A percentile compares a stretch with the other conserved stretches of the same genome.
Evolutionary conservation across 352 stramenopile genomes (phyloP).

Genomic region (Phytophthora multivora): DNA sequence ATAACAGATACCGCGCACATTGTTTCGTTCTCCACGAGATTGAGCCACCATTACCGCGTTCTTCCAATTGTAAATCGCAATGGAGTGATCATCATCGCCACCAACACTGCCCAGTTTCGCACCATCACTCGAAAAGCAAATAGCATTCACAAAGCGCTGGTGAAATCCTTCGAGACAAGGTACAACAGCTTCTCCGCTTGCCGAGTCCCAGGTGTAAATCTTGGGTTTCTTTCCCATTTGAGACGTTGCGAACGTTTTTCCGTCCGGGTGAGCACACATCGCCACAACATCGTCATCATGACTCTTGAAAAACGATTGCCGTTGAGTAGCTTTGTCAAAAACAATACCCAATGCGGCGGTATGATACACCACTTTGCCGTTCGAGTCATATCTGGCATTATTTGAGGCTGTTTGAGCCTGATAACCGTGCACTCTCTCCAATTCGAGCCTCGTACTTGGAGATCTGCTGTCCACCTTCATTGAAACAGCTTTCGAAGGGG

Average conservation of each 20-base stretch:
- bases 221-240: conserved; percentile 86
- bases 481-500: conserved; percentile 56
- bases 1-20: conserved; percentile 56
- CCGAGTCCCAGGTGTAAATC: conserved; percentile 82
- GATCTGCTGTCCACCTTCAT: conserved; percentile 37
- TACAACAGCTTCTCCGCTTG: conserved; percentile 28
- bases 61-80: conserved; percentile 85
- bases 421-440: conserved; percentile 80
- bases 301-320: conserved; percentile 61
- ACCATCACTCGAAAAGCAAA: conserved; percentile 78
- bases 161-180: conserved; percentile 79
- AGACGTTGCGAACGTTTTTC: conserved; percentile 81
- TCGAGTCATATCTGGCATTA: conserved; percentile 72
- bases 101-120: conserved; percentile 73
- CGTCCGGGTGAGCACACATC: conserved; percentile 78
- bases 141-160: conserved; percentile 66
- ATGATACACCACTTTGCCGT: conserved; percentile 76
- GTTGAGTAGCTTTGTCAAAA: conserved; percentile 50
- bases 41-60: conserved; percentile 49
- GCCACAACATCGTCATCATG: conserved; percentile 89
- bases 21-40: conserved; percentile 70
- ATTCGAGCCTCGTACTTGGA: conserved; percentile 52
- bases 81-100: conserved; percentile 83
- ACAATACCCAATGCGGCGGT: conserved; percentile 78
- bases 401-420: conserved; percentile 77